These are phyloP conservation scores for Myxozyma mucilagina DNA, from an alignment of 805 yeast species.

Conservation along the genomic window DNA sequence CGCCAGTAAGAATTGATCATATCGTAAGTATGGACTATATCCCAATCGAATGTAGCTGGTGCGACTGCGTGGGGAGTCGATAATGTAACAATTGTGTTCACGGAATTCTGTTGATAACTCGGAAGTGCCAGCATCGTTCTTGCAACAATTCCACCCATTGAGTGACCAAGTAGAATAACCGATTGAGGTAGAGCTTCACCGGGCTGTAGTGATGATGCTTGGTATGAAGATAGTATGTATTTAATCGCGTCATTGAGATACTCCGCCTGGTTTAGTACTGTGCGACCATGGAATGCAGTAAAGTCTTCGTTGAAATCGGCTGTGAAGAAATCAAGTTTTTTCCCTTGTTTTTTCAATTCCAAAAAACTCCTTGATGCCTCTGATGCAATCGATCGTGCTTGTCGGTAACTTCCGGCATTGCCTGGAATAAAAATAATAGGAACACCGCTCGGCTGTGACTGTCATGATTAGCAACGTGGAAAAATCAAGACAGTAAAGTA, in stretches of 20 bases:
- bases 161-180: conserved; percentile 82
- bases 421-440: conserved; percentile 97
- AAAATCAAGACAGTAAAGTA: not conserved
- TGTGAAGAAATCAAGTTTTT: conserved; percentile 80
- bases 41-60: conserved; percentile 92
- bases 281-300: conserved; percentile 94
- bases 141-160: conserved; percentile 97
- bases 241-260: conserved; percentile 83
- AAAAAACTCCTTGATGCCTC: conserved; percentile 53
- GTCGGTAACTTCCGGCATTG: conserved; percentile 91
- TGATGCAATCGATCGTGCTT: conserved; percentile 89
- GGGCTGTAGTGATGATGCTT: conserved; percentile 5
- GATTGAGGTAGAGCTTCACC: conserved; percentile 52
- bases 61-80: conserved; percentile 92
- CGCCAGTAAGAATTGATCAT: conserved; percentile 81
- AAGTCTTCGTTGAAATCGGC: conserved; percentile 95
- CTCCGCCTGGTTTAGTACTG: conserved; percentile 90
- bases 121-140: conserved; percentile 79
- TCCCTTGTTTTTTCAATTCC: conserved; percentile 39
- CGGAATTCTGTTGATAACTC: conserved; percentile 67
- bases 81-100: conserved; percentile 80
- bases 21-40: conserved; percentile 70
- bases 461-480: too few relatives aligned
- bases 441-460: conserved; percentile 61
- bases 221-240: conserved; percentile 70